Percentiles rank a stretch among this genome's conserved stretches.
phyloP scores from a whole-genome alignment of 371 early-diverging fungal genomes.

The Lichtheimia ornata region DNA sequence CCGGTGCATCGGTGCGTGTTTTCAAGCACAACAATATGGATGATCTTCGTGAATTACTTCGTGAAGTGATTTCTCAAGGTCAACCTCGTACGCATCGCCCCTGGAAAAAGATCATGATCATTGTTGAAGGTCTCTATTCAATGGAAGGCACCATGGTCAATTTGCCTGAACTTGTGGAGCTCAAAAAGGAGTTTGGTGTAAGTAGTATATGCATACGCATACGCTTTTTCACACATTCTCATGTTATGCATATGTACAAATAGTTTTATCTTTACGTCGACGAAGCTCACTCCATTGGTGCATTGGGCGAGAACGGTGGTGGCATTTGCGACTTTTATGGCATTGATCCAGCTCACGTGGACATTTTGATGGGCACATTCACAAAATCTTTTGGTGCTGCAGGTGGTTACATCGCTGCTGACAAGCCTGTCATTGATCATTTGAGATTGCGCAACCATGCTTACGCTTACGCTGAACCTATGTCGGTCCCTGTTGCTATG shows the following conservation, averaged over 20 bases:
- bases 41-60: slow-evolving; percentile 87
- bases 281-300: slow-evolving; percentile 99
- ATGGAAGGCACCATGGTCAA: slow-evolving; percentile 98
- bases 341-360: slow-evolving; percentile 90
- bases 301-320: slow-evolving; percentile 88
- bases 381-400: slow-evolving; percentile 99
- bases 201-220: neutral
- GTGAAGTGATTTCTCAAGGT: slow-evolving; percentile 96
- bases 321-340: slow-evolving; percentile 95
- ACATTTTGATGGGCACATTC: slow-evolving; percentile 99
- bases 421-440: slow-evolving; percentile 80
- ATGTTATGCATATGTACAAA: neutral
- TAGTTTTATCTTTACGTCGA: slow-evolving; percentile 96
- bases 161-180: slow-evolving; percentile 88
- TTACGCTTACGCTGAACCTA: slow-evolving; percentile 90
- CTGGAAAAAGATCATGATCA: slow-evolving; percentile 98
- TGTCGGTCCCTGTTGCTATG: slow-evolving; percentile 87
- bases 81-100: slow-evolving; percentile 98
- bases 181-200: slow-evolving; percentile 88
- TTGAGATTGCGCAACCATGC: slow-evolving; percentile 85
- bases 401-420: slow-evolving; percentile 96
- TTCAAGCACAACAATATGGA: slow-evolving; percentile 95
- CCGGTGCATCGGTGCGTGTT: slow-evolving; percentile 92
- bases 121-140: slow-evolving; percentile 99
- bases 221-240: neutral